phyloP scores from a whole-genome alignment of 305 asterid species.

The Fraxinus paxiana region DNA sequence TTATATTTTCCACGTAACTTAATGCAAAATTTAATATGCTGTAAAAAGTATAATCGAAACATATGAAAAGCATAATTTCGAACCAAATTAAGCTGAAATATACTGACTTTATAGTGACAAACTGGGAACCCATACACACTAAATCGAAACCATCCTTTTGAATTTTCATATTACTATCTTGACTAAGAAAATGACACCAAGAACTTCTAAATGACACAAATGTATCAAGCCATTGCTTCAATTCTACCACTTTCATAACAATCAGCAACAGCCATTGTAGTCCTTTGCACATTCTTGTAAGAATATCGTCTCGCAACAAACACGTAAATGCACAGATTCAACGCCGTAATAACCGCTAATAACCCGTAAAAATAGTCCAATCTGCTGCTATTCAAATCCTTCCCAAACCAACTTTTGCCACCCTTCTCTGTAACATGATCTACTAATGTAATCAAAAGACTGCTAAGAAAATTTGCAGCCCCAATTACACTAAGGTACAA shows the following conservation, averaged over 20 bases:
- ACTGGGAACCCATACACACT: not conserved
- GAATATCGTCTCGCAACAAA: slow-evolving; percentile 52
- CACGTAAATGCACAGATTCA: slow-evolving; percentile 43
- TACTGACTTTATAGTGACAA: not conserved
- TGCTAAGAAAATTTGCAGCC: slow-evolving; percentile 64
- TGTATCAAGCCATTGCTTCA: slow-evolving; percentile 27
- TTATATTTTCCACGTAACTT: too few species aligned
- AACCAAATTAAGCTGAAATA: not conserved
- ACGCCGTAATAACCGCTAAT: slow-evolving; percentile 49
- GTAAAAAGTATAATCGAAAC: not conserved
- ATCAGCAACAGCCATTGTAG: slow-evolving; percentile 48
- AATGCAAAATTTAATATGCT: not conserved
- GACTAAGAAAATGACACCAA: not conserved
- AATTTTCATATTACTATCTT: not conserved
- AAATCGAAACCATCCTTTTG: not conserved
- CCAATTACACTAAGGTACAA: slow-evolving; percentile 76
- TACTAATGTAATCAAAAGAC: slow-evolving; percentile 57
- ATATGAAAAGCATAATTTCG: not conserved
- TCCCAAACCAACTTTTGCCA: slow-evolving; percentile 75
- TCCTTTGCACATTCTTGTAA: slow-evolving; percentile 62
- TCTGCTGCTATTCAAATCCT: slow-evolving; percentile 65
- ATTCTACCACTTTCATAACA: slow-evolving; percentile 34
- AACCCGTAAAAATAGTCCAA: slow-evolving; percentile 70
- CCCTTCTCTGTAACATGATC: slow-evolving; percentile 48
- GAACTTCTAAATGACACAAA: not conserved